Evolutionary conservation across 306 rosid genomes (phyloP).

Genomic region (Lathyrus sativus): DNA sequence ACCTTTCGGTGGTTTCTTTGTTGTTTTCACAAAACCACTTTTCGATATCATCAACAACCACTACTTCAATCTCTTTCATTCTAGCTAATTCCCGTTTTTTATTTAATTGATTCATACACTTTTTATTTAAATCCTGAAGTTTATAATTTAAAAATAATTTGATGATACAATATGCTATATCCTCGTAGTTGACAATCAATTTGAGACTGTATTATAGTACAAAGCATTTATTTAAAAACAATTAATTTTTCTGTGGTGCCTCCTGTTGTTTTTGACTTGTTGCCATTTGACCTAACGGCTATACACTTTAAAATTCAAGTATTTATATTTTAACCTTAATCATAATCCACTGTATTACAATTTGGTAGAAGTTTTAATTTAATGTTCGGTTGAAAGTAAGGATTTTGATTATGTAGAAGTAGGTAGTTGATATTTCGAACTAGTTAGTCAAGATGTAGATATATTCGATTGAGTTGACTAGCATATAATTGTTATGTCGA

Average conservation of each 20-base stretch:
- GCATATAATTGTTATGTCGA: too few relatives aligned
- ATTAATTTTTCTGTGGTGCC: not conserved
- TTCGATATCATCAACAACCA: not conserved
- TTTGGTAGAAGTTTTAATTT: too few relatives aligned
- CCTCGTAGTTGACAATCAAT: not conserved
- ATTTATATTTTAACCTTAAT: not conserved
- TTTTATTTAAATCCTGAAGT: not conserved
- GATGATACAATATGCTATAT: not conserved
- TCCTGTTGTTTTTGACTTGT: constrained; percentile 3
- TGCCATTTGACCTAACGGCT: not conserved
- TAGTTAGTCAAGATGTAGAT: too few relatives aligned
- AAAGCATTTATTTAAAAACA: not conserved
- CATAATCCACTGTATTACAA: too few relatives aligned
- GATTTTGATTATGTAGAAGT: too few relatives aligned
- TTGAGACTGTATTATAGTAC: not conserved
- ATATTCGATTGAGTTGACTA: too few relatives aligned
- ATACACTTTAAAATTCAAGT: not conserved
- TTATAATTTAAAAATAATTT: not conserved
- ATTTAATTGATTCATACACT: not conserved
- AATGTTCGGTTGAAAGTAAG: too few relatives aligned
- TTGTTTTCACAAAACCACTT: constrained; percentile 56
- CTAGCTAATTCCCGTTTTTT: too few relatives aligned
- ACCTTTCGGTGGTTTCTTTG: constrained; percentile 53
- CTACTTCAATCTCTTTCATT: not conserved
- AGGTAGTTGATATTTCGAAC: too few relatives aligned